Evolutionary conservation across 768 basidiomycete species (phyloP).

Genomic region (Coprinopsis sp.): DNA sequence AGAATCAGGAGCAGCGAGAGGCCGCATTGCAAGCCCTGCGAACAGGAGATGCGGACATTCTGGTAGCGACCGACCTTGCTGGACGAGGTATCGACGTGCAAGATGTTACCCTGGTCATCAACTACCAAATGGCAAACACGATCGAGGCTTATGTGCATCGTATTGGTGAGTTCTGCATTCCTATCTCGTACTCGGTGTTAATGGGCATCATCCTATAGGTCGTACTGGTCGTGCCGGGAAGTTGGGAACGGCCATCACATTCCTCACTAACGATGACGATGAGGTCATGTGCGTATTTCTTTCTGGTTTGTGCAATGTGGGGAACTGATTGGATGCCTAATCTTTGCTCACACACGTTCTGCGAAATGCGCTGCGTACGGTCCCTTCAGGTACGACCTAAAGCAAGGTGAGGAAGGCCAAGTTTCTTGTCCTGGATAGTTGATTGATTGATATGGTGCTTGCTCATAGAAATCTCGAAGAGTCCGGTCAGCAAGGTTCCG

Average conservation of each 20-base stretch:
- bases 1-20: conserved; percentile 97
- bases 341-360: conserved; percentile 8
- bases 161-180: conserved; percentile 60
- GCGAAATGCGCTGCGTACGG: conserved; percentile 13
- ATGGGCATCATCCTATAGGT: conserved; percentile 39
- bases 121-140: conserved; percentile 94
- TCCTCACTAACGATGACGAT: conserved; percentile 93
- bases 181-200: conserved; percentile 12
- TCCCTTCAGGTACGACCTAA: conserved; percentile 81
- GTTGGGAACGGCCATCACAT: conserved; percentile 88
- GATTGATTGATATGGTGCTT: conserved; percentile 10
- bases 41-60: conserved; percentile 77
- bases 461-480: conserved; percentile 81
- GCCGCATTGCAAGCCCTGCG: conserved; percentile 84
- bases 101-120: conserved; percentile 93
- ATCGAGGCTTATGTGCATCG: conserved; percentile 98
- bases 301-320: conserved; percentile 11
- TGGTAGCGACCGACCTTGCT: conserved; percentile 96
- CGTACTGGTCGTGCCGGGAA: conserved; percentile 99
- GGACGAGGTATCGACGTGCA: conserved; percentile 99
- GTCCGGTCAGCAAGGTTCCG: conserved; percentile 86
- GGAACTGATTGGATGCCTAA: too few species aligned
- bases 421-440: not conserved
- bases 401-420: conserved; percentile 62
- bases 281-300: conserved; percentile 81